Conservation (phyloP, 2,329 filamentous ascomycete genomes). For the Nigrospora osmanthi region DNA sequence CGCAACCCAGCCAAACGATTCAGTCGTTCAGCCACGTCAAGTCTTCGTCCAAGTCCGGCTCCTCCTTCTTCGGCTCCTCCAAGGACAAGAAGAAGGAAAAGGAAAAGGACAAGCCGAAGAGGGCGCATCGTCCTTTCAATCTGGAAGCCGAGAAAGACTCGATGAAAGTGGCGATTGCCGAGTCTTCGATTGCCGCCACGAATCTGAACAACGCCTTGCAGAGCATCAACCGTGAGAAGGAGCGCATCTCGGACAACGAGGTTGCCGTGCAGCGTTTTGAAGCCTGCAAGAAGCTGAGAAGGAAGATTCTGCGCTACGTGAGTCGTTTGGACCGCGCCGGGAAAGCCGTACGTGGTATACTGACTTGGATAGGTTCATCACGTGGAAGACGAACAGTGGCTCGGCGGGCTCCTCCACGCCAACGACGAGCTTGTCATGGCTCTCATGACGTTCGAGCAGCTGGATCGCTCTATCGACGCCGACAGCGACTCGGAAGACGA, state of each 20-base stretch:
- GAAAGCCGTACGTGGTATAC: constrained; percentile 1
- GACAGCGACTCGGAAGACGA: constrained; percentile 66
- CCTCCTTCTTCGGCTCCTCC: constrained; percentile 32
- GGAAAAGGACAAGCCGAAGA: constrained; percentile 45
- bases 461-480: constrained; percentile 77
- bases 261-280: constrained; percentile 74
- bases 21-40: constrained; percentile 31
- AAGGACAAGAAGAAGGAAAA: constrained; percentile 43
- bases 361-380: constrained; percentile 61
- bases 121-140: constrained; percentile 62
- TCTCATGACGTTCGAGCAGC: constrained; percentile 88
- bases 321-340: constrained; percentile 14
- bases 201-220: constrained; percentile 84
- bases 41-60: constrained; percentile 24
- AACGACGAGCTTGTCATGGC: constrained; percentile 95
- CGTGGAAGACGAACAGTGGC: constrained; percentile 84
- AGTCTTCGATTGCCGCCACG: constrained; percentile 82
- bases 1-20: constrained; percentile 17
- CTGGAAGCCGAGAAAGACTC: constrained; percentile 80
- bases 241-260: constrained; percentile 80
- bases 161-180: constrained; percentile 83
- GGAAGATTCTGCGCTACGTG: constrained; percentile 79
- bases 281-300: constrained; percentile 73
- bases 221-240: constrained; percentile 80
- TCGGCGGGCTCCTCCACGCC: constrained; percentile 83